phyloP scores from a whole-genome alignment of 75 land plant species.

The Cupressus sempervirens region DNA sequence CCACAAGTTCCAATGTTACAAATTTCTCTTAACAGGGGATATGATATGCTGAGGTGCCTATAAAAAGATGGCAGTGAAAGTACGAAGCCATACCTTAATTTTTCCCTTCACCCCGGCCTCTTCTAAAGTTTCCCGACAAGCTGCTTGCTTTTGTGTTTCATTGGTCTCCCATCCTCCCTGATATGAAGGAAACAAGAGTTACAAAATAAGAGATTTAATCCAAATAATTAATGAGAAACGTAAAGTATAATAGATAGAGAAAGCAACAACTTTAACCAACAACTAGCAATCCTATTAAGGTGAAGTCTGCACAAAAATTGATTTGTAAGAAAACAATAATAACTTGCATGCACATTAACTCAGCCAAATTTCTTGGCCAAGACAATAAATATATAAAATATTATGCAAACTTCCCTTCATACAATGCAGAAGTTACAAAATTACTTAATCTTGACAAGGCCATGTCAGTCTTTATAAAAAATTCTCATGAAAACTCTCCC shows the following conservation, averaged over 20 bases:
- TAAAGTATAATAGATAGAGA: background rate
- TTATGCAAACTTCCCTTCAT: background rate
- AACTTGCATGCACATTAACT: background rate
- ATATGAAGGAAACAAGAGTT: background rate
- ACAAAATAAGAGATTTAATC: background rate
- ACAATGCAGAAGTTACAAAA: background rate
- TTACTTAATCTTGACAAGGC: conserved; percentile 1
- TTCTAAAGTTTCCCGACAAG: conserved; percentile 50
- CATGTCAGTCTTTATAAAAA: background rate
- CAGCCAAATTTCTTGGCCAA: background rate
- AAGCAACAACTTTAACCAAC: background rate
- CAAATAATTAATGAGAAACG: background rate
- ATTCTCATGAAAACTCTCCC: too few relatives aligned
- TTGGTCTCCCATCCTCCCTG: conserved; percentile 64
- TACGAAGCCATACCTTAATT: conserved; percentile 27
- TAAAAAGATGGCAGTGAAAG: background rate
- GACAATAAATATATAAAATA: background rate
- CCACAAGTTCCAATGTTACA: background rate
- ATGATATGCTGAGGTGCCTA: background rate
- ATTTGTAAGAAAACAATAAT: background rate
- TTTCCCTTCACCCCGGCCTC: conserved; percentile 52
- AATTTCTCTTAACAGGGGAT: background rate
- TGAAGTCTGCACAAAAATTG: background rate
- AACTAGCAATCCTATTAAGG: background rate
- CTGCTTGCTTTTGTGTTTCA: conserved; percentile 49